Evolutionary conservation across 768 basidiomycete species (phyloP).

Genomic region (Pulveroboletus sp.): DNA sequence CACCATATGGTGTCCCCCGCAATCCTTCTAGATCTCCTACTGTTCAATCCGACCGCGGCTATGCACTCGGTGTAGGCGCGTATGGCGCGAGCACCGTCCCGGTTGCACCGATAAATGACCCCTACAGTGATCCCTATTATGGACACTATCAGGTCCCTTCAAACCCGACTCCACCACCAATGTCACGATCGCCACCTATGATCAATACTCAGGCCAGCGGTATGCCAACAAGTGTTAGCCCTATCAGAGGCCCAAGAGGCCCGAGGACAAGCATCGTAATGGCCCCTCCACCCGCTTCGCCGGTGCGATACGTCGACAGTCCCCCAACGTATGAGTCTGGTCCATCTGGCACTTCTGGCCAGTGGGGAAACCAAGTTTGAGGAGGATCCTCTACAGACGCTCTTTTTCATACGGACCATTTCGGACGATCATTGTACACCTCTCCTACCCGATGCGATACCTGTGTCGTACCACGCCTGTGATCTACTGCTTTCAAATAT

Average conservation of each 20-base stretch:
- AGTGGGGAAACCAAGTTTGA: slow-evolving; percentile 48
- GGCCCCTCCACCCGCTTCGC: slow-evolving; percentile 19
- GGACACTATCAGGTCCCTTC: slow-evolving; percentile 17
- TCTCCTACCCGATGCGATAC: slow-evolving; percentile 18
- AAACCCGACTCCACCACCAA: slow-evolving; percentile 29
- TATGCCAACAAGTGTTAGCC: slow-evolving; percentile 31
- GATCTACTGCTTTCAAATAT: neutral
- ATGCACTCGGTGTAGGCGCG: slow-evolving; percentile 55
- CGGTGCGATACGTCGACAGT: slow-evolving; percentile 42
- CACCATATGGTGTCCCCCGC: slow-evolving; percentile 15
- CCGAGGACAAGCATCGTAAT: slow-evolving; percentile 28
- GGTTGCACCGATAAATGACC: slow-evolving; percentile 34
- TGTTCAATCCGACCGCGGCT: slow-evolving; percentile 44
- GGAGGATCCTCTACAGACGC: no score
- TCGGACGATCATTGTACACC: slow-evolving; percentile 11
- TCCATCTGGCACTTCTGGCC: slow-evolving; percentile 43
- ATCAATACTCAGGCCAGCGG: slow-evolving; percentile 38
- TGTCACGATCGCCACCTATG: slow-evolving; percentile 34
- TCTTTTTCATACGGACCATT: no score
- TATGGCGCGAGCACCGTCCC: slow-evolving; percentile 51
- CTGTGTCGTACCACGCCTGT: slow-evolving; percentile 16
- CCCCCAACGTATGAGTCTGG: slow-evolving; percentile 70
- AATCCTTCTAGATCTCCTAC: slow-evolving; percentile 14
- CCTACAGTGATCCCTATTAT: slow-evolving; percentile 30
- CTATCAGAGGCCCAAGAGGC: slow-evolving; percentile 42